Conservation (phyloP, 2,329 filamentous ascomycete genomes). For the Helminthosporium solani region DNA sequence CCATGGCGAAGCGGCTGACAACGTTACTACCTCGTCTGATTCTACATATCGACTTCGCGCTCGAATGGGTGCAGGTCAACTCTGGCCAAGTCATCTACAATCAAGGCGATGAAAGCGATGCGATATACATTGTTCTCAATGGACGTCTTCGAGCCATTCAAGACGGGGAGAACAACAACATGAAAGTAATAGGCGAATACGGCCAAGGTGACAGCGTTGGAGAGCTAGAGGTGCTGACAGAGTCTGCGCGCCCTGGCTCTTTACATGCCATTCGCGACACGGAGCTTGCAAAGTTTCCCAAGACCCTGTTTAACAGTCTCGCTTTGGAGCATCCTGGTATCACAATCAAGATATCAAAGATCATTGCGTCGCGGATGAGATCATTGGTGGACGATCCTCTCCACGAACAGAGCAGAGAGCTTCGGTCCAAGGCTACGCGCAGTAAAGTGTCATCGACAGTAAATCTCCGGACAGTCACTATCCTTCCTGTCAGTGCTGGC, state of each 20-base stretch:
- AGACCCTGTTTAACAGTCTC: constrained; percentile 94
- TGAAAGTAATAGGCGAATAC: constrained; percentile 86
- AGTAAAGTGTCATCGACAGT: constrained; percentile 77
- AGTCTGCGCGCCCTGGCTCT: constrained; percentile 85
- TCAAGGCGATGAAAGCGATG: constrained; percentile 91
- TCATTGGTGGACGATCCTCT: constrained; percentile 80
- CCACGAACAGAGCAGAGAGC: constrained; percentile 64
- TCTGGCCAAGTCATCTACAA: constrained; percentile 94
- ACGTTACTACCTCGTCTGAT: constrained; percentile 85
- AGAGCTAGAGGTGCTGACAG: constrained; percentile 94
- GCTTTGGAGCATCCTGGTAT: constrained; percentile 97
- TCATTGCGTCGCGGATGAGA: constrained; percentile 94
- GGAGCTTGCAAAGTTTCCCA: constrained; percentile 92
- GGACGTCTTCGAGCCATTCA: constrained; percentile 83
- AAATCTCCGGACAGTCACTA: constrained; percentile 88
- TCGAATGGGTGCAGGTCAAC: constrained; percentile 97
- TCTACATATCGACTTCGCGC: constrained; percentile 93
- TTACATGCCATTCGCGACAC: constrained; percentile 95
- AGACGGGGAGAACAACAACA: constrained; percentile 76
- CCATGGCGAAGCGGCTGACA: constrained; percentile 93
- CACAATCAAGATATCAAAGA: constrained; percentile 98
- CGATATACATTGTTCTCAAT: constrained; percentile 97
- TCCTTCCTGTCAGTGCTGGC: constrained; percentile 85
- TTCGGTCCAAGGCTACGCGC: constrained; percentile 55
- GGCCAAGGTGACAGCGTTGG: constrained; percentile 97